Evolutionary conservation across 2,329 filamentous ascomycete species (phyloP).

Genomic region (Drechslerella dactyloides): DNA sequence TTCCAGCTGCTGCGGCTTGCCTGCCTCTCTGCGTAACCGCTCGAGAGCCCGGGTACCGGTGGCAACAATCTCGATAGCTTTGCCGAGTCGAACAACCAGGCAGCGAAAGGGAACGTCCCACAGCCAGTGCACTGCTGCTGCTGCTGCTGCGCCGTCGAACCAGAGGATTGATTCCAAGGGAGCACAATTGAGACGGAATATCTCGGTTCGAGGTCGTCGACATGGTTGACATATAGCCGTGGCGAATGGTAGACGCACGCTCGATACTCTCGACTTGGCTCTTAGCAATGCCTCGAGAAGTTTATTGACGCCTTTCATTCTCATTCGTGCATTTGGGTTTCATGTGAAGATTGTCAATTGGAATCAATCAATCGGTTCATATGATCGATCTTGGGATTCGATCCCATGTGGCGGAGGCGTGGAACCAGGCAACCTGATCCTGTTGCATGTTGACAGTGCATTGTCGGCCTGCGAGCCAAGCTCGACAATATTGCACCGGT

Average conservation of each 20-base stretch:
- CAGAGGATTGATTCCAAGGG: slow-evolving; percentile 10
- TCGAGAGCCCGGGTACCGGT: slow-evolving; percentile 30
- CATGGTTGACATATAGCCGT: too few relatives aligned
- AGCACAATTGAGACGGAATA: too few relatives aligned
- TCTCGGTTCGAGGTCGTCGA: too few relatives aligned
- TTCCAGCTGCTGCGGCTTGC: slow-evolving; percentile 12
- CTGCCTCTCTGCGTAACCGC: slow-evolving; percentile 33
- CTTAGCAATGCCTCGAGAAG: too few relatives aligned
- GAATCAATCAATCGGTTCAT: too few relatives aligned
- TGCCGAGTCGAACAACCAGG: slow-evolving; percentile 42
- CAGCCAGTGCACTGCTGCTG: neutral
- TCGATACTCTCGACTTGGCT: too few relatives aligned
- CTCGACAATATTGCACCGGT: neutral
- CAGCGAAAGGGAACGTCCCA: slow-evolving; percentile 33
- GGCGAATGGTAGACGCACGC: too few relatives aligned
- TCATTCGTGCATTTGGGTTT: too few relatives aligned
- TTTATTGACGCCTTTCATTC: too few relatives aligned
- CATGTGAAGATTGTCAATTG: too few relatives aligned
- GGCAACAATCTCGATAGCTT: slow-evolving; percentile 10
- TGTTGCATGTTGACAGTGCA: neutral
- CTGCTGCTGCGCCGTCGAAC: neutral
- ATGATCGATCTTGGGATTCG: slow-evolving; percentile 5
- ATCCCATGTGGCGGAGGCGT: slow-evolving; percentile 29
- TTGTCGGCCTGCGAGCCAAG: neutral
- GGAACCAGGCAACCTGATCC: slow-evolving; percentile 7